These are phyloP conservation scores for Dillenia turbinata DNA, from an alignment of 164 flowering plant genomes.

Conservation along the genomic window DNA sequence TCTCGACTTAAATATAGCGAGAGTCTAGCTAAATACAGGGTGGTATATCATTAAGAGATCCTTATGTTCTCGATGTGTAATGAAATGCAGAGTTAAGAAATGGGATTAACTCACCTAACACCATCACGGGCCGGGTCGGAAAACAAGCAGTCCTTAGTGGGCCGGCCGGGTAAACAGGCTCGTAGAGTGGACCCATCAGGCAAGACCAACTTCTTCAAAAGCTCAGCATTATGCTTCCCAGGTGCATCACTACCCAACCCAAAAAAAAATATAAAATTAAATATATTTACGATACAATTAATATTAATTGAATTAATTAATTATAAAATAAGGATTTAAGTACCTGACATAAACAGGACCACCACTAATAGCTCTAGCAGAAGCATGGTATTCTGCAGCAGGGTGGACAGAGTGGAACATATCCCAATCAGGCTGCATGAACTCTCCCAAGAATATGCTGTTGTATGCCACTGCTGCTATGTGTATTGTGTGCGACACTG, in stretches of 20 bases:
- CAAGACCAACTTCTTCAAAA: slow-evolving; percentile 81
- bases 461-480: slow-evolving; percentile 94
- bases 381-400: slow-evolving; percentile 90
- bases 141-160: slow-evolving; percentile 80
- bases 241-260: slow-evolving; percentile 77
- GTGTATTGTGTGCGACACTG: slow-evolving; percentile 91
- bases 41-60: too few species aligned
- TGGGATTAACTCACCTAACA: slow-evolving; percentile 38
- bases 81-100: too few species aligned
- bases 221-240: slow-evolving; percentile 86
- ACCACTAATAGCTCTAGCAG: slow-evolving; percentile 96
- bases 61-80: too few species aligned
- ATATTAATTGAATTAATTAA: neutral
- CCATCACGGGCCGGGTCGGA: slow-evolving; percentile 90
- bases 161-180: slow-evolving; percentile 78
- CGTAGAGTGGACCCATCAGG: slow-evolving; percentile 92
- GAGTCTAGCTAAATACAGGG: too few species aligned
- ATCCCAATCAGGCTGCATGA: slow-evolving; percentile 99
- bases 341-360: slow-evolving; percentile 93
- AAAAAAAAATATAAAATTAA: too few species aligned
- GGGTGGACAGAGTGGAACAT: slow-evolving; percentile 97
- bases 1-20: too few species aligned
- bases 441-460: slow-evolving; percentile 83
- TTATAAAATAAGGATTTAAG: neutral
- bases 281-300: slow-evolving; percentile 5